phyloP scores from a whole-genome alignment of 1,284 basidiomycete species.

The Cryptococcus wingfieldii region DNA sequence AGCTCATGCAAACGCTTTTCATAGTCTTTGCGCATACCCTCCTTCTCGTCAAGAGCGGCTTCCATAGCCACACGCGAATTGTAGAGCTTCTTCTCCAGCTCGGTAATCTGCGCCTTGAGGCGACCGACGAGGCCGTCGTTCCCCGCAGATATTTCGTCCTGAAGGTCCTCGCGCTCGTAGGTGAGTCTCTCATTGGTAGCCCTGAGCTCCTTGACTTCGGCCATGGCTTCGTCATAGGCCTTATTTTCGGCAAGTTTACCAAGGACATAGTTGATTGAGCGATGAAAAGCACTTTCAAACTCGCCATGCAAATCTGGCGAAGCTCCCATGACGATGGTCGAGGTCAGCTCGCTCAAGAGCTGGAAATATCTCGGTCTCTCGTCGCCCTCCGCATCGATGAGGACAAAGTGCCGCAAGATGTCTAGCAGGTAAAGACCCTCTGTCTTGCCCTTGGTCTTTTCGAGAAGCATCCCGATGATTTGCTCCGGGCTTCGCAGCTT shows the following conservation, averaged over 20 bases:
- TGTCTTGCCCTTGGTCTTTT: slow-evolving; percentile 70
- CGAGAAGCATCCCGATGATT: slow-evolving; percentile 75
- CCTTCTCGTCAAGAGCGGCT: slow-evolving; percentile 71
- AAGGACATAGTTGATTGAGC: slow-evolving; percentile 83
- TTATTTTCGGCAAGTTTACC: slow-evolving; percentile 90
- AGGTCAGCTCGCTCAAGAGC: slow-evolving; percentile 87
- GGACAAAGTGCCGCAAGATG: slow-evolving; percentile 84
- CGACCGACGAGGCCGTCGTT: slow-evolving; percentile 78
- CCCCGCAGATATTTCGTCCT: slow-evolving; percentile 74
- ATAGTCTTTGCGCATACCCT: slow-evolving; percentile 73
- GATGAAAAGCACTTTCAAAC: slow-evolving; percentile 78
- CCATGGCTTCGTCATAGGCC: slow-evolving; percentile 69
- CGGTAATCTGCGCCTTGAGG: slow-evolving; percentile 68
- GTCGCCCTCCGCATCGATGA: slow-evolving; percentile 84
- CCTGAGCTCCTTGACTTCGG: slow-evolving; percentile 69
- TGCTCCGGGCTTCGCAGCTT: slow-evolving; percentile 79
- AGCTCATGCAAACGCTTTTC: slow-evolving; percentile 59
- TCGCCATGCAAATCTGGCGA: slow-evolving; percentile 66
- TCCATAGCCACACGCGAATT: slow-evolving; percentile 73
- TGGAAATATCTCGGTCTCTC: slow-evolving; percentile 83
- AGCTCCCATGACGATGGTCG: slow-evolving; percentile 84
- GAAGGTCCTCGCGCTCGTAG: slow-evolving; percentile 55
- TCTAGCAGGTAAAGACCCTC: slow-evolving; percentile 77
- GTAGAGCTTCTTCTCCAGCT: slow-evolving; percentile 73
- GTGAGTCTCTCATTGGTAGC: slow-evolving; percentile 52